These are phyloP conservation scores for Paracamarosporium sp. DNA, from an alignment of 2,329 filamentous ascomycete species.

Conservation along the genomic window DNA sequence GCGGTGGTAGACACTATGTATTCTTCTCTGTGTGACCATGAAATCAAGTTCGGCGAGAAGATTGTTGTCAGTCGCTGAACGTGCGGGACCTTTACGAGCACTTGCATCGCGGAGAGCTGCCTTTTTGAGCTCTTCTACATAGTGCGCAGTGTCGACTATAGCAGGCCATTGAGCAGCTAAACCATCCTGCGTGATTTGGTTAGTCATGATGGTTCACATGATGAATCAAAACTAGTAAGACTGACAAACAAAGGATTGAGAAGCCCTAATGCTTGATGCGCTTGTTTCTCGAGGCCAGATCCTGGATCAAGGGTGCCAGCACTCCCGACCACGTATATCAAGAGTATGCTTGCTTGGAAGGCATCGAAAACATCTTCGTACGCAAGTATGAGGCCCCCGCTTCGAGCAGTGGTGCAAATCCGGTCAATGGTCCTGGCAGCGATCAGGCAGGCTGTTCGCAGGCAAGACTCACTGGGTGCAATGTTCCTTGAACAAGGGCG, in stretches of 20 bases:
- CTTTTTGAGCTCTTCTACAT: neutral
- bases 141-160: neutral
- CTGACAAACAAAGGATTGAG: neutral
- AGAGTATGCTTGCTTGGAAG: neutral
- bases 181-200: neutral
- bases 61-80: neutral
- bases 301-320: neutral
- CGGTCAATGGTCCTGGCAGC: neutral
- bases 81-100: neutral
- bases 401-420: neutral
- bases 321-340: neutral
- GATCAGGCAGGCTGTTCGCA: neutral
- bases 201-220: neutral
- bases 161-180: neutral
- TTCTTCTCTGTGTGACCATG: slow-evolving; percentile 1
- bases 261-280: neutral
- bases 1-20: slow-evolving; percentile 1
- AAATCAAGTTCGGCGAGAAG: slow-evolving; percentile 4
- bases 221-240: too few species aligned
- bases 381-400: neutral
- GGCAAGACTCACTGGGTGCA: neutral
- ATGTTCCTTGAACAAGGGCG: slow-evolving; percentile 1
- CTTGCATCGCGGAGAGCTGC: neutral
- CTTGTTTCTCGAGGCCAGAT: neutral
- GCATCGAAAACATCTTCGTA: neutral